These are phyloP conservation scores for Ceratocystis eucalypticola DNA, from an alignment of 2,329 filamentous ascomycete species.

Conservation along the genomic window DNA sequence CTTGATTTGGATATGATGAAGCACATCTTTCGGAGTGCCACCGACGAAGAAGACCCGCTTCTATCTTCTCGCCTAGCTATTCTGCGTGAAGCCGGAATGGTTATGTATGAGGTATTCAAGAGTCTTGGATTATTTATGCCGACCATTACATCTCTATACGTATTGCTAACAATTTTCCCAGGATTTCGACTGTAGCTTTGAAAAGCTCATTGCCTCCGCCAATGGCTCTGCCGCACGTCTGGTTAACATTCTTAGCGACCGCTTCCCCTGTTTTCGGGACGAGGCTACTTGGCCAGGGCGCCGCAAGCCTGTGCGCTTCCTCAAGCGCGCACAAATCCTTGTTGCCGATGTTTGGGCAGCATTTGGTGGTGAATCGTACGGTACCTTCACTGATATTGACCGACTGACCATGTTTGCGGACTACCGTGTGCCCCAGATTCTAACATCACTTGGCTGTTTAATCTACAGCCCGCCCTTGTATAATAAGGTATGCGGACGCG, in stretches of 20 bases:
- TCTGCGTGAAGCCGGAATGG: conserved; percentile 66
- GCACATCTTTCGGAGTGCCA: conserved; percentile 75
- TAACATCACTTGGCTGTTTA: conserved; percentile 69
- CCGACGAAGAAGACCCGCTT: conserved; percentile 75
- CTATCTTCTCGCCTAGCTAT: conserved; percentile 64
- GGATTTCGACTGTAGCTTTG: conserved; percentile 63
- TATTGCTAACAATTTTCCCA: conserved; percentile 27
- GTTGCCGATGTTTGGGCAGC: conserved; percentile 96
- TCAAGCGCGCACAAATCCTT: conserved; percentile 91
- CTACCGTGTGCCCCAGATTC: conserved; percentile 89
- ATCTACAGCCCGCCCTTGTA: conserved; percentile 72
- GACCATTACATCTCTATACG: neutral
- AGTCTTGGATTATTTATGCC: neutral
- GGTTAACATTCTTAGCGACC: conserved; percentile 69
- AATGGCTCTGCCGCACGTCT: conserved; percentile 67
- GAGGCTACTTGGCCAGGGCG: conserved; percentile 61
- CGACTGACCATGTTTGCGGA: conserved; percentile 98
- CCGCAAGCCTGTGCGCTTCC: conserved; percentile 56
- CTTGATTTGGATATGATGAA: conserved; percentile 61
- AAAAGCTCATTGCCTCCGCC: conserved; percentile 59
- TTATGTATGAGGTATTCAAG: conserved; percentile 56
- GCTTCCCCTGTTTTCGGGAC: conserved; percentile 79
- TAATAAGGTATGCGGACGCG: conserved; percentile 49
- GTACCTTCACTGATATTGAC: conserved; percentile 77
- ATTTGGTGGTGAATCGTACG: conserved; percentile 68